phyloP scores from a whole-genome alignment of 1,284 basidiomycete genomes.

The Cerioporus squamosus region DNA sequence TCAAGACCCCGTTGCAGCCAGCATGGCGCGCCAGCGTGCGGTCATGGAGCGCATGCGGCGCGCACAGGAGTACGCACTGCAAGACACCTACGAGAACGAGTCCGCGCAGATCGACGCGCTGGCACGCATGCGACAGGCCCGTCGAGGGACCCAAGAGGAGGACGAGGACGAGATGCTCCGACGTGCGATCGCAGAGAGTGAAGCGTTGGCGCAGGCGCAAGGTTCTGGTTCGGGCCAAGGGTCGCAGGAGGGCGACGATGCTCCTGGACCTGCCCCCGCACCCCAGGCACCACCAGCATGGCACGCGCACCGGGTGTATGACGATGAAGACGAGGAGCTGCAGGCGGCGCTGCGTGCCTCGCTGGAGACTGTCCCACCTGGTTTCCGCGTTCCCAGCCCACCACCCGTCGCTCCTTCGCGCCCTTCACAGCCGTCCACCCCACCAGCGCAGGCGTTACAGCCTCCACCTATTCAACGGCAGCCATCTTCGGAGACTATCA shows the following conservation, averaged over 20 bases:
- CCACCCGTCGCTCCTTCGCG: conserved; percentile 26
- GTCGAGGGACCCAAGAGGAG: conserved; percentile 52
- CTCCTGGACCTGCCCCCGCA: conserved; percentile 20
- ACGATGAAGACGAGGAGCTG: conserved; percentile 86
- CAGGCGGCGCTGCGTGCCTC: conserved; percentile 87
- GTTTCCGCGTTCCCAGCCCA: conserved; percentile 45
- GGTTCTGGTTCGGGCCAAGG: conserved; percentile 16
- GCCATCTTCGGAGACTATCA: conserved; percentile 24
- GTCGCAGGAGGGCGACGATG: conserved; percentile 34
- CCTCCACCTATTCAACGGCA: conserved; percentile 20
- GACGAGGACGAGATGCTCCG: conserved; percentile 66
- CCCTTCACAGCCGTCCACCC: conserved; percentile 13
- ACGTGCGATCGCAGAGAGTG: conserved; percentile 71
- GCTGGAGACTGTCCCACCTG: conserved; percentile 67
- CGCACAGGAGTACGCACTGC: conserved; percentile 71
- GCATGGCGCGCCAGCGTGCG: conserved; percentile 65
- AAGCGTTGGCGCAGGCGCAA: conserved; percentile 48
- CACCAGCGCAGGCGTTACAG: conserved; percentile 19
- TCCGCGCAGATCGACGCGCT: conserved; percentile 31
- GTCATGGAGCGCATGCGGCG: conserved; percentile 68
- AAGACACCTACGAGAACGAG: conserved; percentile 58
- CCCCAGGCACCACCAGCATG: conserved; percentile 20
- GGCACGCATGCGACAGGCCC: conserved; percentile 26
- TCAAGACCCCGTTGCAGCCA: conserved; percentile 66
- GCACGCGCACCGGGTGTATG: conserved; percentile 57